Percentiles rank a stretch among this genome's conserved stretches.
phyloP scores from a whole-genome alignment of 352 stramenopile genomes.

The Globisporangium echinulatum region DNA sequence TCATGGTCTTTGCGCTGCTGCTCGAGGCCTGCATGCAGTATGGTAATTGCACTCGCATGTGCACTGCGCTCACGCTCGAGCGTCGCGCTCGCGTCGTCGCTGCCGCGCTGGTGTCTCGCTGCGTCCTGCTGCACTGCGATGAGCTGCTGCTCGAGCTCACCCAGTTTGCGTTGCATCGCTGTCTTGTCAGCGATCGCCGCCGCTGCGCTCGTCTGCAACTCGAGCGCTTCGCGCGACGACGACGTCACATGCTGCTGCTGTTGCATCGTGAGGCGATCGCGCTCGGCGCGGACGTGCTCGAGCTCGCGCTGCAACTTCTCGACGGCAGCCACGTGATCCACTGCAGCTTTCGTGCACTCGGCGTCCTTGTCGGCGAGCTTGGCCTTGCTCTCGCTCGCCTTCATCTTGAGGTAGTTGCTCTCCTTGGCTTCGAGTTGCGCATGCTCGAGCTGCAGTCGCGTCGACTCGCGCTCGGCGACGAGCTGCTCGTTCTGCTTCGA shows the following conservation, averaged over 20 bases:
- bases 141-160: conserved; percentile 20
- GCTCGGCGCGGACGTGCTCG: conserved; percentile 19
- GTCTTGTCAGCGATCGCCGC: conserved; percentile 11
- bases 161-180: conserved; percentile 17
- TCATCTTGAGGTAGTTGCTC: conserved; percentile 52
- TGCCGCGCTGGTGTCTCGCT: conserved; percentile 10
- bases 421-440: conserved; percentile 43
- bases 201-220: conserved; percentile 17
- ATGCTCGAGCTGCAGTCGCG: conserved; percentile 19
- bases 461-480: conserved; percentile 11
- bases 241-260: conserved; percentile 17
- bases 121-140: conserved; percentile 11
- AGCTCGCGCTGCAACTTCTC: background rate
- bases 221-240: conserved; percentile 19
- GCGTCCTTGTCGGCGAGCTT: conserved; percentile 32
- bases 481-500: conserved; percentile 17
- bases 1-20: conserved; percentile 7
- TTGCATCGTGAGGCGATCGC: conserved; percentile 15
- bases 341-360: conserved; percentile 4
- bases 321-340: conserved; percentile 11
- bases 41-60: too few species aligned
- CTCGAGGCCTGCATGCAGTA: background rate
- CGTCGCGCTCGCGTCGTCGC: conserved; percentile 1
- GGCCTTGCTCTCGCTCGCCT: conserved; percentile 35
- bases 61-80: conserved; percentile 1